These are phyloP conservation scores for Trichoderma sp. DNA, from an alignment of 2,329 filamentous ascomycete species.

Conservation along the genomic window DNA sequence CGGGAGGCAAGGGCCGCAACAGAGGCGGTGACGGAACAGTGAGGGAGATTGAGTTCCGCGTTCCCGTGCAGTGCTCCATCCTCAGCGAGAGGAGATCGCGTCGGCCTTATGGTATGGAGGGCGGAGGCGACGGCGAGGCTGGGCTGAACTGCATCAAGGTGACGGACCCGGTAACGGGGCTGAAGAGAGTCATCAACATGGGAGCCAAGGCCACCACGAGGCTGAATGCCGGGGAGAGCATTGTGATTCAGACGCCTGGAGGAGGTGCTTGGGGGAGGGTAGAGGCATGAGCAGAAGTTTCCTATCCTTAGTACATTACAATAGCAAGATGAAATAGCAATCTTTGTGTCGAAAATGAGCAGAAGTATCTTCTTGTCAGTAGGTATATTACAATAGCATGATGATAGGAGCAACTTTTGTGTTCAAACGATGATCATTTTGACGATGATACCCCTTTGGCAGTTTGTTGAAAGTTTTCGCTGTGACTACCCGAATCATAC, in stretches of 20 bases:
- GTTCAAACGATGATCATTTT: no score
- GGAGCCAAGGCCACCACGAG: conserved; percentile 62
- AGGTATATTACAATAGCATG: neutral
- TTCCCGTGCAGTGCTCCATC: conserved; percentile 77
- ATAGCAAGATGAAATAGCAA: neutral
- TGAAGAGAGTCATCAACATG: conserved; percentile 52
- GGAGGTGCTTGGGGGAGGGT: conserved; percentile 61
- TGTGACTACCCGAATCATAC: no score
- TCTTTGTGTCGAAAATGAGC: no score
- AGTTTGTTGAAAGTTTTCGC: no score
- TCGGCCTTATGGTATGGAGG: conserved; percentile 73
- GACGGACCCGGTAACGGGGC: conserved; percentile 29
- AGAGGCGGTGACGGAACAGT: conserved; percentile 74
- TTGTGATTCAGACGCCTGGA: conserved; percentile 63
- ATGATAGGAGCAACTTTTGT: no score
- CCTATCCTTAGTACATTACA: neutral
- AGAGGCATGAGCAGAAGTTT: neutral
- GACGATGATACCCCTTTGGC: no score
- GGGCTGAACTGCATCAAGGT: conserved; percentile 59
- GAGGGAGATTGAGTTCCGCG: conserved; percentile 78
- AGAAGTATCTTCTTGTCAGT: neutral
- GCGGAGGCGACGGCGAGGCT: conserved; percentile 67
- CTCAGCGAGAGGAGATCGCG: conserved; percentile 74
- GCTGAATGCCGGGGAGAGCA: conserved; percentile 60
- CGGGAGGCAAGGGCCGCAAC: conserved; percentile 61